Evolutionary conservation across 2,329 filamentous ascomycete genomes (phyloP).

Genomic region (Fusarium torulosum): DNA sequence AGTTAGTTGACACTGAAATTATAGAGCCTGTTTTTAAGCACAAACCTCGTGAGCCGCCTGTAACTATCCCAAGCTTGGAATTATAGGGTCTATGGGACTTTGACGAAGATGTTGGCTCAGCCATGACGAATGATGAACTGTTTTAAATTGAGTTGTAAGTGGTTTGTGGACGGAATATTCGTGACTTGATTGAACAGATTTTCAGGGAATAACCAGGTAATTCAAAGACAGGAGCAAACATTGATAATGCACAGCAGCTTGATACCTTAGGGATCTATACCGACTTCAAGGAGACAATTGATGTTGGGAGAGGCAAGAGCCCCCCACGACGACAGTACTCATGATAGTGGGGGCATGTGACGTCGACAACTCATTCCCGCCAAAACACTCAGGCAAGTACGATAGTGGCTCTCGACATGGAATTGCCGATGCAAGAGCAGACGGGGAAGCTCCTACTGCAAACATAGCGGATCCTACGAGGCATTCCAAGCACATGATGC

Average conservation of each 20-base stretch:
- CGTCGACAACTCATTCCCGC: conserved; percentile 20
- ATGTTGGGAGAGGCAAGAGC: conserved; percentile 4
- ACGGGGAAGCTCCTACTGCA: background rate
- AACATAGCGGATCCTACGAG: background rate
- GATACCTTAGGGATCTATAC: background rate
- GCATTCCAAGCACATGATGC: background rate
- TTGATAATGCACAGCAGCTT: conserved; percentile 5
- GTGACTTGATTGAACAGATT: too few relatives aligned
- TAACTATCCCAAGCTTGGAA: conserved; percentile 52
- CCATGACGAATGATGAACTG: conserved; percentile 32
- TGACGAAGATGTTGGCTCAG: conserved; percentile 19
- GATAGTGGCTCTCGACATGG: background rate
- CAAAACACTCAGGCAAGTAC: background rate
- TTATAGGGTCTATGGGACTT: conserved; percentile 47
- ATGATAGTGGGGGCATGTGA: conserved; percentile 38
- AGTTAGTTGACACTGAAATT: conserved; percentile 9
- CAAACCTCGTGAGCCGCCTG: conserved; percentile 53
- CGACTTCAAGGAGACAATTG: background rate
- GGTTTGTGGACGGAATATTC: background rate
- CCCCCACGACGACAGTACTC: conserved; percentile 8
- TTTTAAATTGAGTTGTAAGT: background rate
- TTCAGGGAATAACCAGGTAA: background rate
- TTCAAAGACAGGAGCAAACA: background rate
- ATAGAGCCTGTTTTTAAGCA: background rate
- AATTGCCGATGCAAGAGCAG: background rate